phyloP scores from a whole-genome alignment of 495 filamentous ascomycete genomes.

The Chaetomium cochliodes region DNA sequence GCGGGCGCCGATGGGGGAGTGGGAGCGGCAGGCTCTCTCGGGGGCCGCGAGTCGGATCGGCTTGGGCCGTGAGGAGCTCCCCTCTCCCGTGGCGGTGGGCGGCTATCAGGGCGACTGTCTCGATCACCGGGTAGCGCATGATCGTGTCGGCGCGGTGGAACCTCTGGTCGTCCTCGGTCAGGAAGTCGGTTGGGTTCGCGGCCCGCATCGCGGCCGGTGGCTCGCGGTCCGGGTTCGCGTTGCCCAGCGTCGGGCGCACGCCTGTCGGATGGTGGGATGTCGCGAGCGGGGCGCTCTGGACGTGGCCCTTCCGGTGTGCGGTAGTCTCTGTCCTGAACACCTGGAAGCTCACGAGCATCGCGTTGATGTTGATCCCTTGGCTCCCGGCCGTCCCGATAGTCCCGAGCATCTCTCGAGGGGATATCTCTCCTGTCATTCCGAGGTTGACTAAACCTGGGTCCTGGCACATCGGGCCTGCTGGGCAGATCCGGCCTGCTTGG shows the following conservation, averaged over 20 bases:
- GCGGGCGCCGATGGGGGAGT: slow-evolving; percentile 36
- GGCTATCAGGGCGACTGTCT: slow-evolving; percentile 39
- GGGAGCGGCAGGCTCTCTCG: slow-evolving; percentile 34
- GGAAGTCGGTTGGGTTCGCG: slow-evolving; percentile 26
- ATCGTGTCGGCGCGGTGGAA: slow-evolving; percentile 36
- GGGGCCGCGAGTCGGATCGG: slow-evolving; percentile 36
- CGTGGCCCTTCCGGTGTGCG: slow-evolving; percentile 31
- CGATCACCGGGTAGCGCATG: slow-evolving; percentile 34
- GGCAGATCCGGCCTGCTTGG: slow-evolving; percentile 43
- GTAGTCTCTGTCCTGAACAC: slow-evolving; percentile 39
- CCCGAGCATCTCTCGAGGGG: slow-evolving; percentile 30
- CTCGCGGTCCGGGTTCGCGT: slow-evolving; percentile 35
- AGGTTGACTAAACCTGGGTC: slow-evolving; percentile 41
- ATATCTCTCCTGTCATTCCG: slow-evolving; percentile 37
- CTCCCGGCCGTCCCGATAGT: slow-evolving; percentile 42
- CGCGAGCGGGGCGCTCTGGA: slow-evolving; percentile 32
- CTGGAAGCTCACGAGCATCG: slow-evolving; percentile 40
- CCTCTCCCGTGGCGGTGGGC: slow-evolving; percentile 38
- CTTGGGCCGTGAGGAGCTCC: slow-evolving; percentile 24
- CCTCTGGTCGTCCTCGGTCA: slow-evolving; percentile 38
- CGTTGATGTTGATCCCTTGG: slow-evolving; percentile 34
- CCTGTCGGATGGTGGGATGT: slow-evolving; percentile 30
- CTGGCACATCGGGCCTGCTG: slow-evolving; percentile 46
- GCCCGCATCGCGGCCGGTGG: slow-evolving; percentile 9
- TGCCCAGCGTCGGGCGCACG: slow-evolving; percentile 27